Evolutionary conservation across 2,329 filamentous ascomycete species (phyloP).

Genomic region (Cyphellophora europaea): DNA sequence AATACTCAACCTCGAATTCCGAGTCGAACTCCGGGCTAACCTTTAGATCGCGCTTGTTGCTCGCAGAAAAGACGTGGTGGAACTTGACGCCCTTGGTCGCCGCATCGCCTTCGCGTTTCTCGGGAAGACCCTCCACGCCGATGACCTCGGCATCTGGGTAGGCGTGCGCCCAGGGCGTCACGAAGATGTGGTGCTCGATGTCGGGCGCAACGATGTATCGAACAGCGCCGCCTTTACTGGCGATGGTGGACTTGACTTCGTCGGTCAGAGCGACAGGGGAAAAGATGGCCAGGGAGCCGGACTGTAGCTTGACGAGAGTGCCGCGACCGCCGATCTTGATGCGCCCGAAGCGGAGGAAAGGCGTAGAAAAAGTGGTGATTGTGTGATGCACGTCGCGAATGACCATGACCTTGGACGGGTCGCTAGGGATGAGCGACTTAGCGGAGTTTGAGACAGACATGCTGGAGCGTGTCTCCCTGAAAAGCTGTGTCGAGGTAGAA

Average conservation of each 20-base stretch:
- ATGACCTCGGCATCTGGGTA: constrained; percentile 74
- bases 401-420: constrained; percentile 79
- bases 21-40: constrained; percentile 71
- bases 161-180: constrained; percentile 72
- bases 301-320: constrained; percentile 72
- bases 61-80: constrained; percentile 54
- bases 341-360: constrained; percentile 71
- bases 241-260: constrained; percentile 52
- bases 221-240: constrained; percentile 58
- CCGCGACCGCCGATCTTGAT: constrained; percentile 79
- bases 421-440: constrained; percentile 52
- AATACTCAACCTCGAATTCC: constrained; percentile 81
- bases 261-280: constrained; percentile 80
- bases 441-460: constrained; percentile 42
- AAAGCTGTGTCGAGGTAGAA: too few relatives aligned
- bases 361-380: constrained; percentile 63
- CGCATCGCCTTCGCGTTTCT: constrained; percentile 61
- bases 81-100: constrained; percentile 53
- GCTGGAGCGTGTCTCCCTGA: too few relatives aligned
- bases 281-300: constrained; percentile 76
- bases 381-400: constrained; percentile 67
- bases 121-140: constrained; percentile 70
- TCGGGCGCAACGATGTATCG: constrained; percentile 82
- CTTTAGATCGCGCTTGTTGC: constrained; percentile 38
- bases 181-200: constrained; percentile 88